Base-by-base conservation (phyloP, 192 early-diverging fungal species). In the Mortierella claussenii region DNA sequence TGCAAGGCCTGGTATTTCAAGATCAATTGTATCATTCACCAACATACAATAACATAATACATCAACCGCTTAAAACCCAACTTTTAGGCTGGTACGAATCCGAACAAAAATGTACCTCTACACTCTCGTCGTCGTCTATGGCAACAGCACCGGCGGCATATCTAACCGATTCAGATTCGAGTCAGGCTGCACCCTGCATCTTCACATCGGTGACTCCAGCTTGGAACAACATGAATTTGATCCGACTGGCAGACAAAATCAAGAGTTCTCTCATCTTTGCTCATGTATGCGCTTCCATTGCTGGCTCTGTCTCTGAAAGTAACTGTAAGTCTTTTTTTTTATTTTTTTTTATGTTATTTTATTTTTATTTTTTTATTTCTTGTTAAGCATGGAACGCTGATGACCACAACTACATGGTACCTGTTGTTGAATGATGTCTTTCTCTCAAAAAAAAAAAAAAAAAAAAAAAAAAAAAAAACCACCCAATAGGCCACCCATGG, bases 141-240 rank as follows among this genome's bases (percentile, higher is more conserved):
- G n/a, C n/a, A n/a, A n/a, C n/a, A n/a, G n/a, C n/a, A n/a, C n/a
- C n/a, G n/a, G n/a, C n/a, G n/a, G n/a, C n/a, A n/a, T n/a, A n/a
- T n/a, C n/a, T n/a, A n/a, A n/a, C n/a, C n/a, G n/a, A n/a, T n/a
- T n/a, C n/a, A n/a, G n/a, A n/a, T n/a, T n/a, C n/a, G n/a, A n/a
- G n/a, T n/a, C n/a, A n/a, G n/a, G 69, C 48, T 18, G 76, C 86
- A 20, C 88, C 88, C 4, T 93, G 92, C 76, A 90, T 93, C 60
- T 93, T 93, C 62, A 90, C 92, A 4, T 92, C 91, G 8, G 90
- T 91, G 3, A 88, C 90, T 28, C 92, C 92, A 6, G 92, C 92
- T 23, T 93, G 92, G 92, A 90, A 90, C 79, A 93, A 93, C 73
- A 66, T 76, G 73, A 93, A 93, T 49, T 69, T 93, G 32, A 80